phyloP scores from a whole-genome alignment of 306 rosid genomes.

The Benincasa hispida region DNA sequence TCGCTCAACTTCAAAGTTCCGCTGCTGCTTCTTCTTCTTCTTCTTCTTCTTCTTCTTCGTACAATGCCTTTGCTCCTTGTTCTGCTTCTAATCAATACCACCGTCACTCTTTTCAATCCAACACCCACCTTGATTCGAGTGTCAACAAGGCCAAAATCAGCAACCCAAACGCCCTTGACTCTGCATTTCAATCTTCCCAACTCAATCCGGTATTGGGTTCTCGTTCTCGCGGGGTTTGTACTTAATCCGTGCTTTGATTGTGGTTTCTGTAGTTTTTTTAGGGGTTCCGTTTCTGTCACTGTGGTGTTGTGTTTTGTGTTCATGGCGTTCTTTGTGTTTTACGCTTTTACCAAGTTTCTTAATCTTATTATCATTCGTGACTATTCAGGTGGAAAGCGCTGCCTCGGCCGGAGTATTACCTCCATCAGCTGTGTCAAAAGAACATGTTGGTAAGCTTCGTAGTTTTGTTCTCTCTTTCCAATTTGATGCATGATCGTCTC shows the following conservation, averaged over 20 bases:
- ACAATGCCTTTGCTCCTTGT: not conserved
- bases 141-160: not conserved
- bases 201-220: not conserved
- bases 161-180: not conserved
- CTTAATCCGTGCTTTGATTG: not conserved
- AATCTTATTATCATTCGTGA: not conserved
- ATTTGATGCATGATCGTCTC: not conserved
- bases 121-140: not conserved
- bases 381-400: slow-evolving; percentile 29
- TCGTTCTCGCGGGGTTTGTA: not conserved
- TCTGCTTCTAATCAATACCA: not conserved
- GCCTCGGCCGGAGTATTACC: slow-evolving; percentile 28
- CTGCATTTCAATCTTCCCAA: not conserved
- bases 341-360: not conserved
- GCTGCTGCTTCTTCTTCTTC: not conserved
- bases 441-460: slow-evolving; percentile 23
- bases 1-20: slow-evolving; percentile 32
- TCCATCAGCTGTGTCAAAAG: slow-evolving; percentile 20
- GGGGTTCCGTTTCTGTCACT: not conserved
- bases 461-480: not conserved
- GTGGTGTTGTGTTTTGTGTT: not conserved
- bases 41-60: slow-evolving; percentile 13
- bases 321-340: not conserved
- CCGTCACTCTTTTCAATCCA: not conserved
- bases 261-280: not conserved